Evolutionary conservation across 371 early-diverging fungal species (phyloP).

Genomic region (Rhizopus stolonifer): DNA sequence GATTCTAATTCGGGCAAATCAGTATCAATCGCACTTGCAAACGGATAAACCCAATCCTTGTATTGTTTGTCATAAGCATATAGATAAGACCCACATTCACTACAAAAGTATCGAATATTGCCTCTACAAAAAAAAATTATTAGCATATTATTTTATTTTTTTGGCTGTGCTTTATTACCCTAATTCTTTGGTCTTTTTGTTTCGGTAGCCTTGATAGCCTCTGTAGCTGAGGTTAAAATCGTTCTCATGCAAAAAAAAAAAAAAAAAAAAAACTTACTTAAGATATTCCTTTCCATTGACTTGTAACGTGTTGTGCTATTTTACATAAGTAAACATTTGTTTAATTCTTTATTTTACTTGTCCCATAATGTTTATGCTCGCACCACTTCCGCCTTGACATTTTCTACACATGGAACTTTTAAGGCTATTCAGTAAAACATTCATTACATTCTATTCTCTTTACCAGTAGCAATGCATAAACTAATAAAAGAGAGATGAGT

Average conservation of each 20-base stretch:
- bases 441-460: neutral
- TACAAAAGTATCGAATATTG: constrained; percentile 45
- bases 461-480: constrained; percentile 53
- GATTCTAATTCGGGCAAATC: constrained; percentile 22
- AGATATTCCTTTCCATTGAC: constrained; percentile 31
- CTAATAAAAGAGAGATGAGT: too few relatives aligned
- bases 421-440: neutral
- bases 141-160: too few relatives aligned
- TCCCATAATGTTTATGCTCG: constrained; percentile 47
- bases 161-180: constrained; percentile 31
- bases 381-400: constrained; percentile 50
- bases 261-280: constrained; percentile 18
- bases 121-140: constrained; percentile 27
- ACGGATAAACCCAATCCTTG: constrained; percentile 38
- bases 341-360: constrained; percentile 15
- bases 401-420: constrained; percentile 53
- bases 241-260: too few relatives aligned
- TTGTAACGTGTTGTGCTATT: constrained; percentile 22
- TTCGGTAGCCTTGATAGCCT: constrained; percentile 37
- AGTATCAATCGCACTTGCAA: constrained; percentile 48
- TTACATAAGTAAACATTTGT: neutral
- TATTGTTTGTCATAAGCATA: constrained; percentile 39
- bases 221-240: too few relatives aligned
- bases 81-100: constrained; percentile 44
- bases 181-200: constrained; percentile 33